A percentile compares a stretch with the other conserved stretches of the same genome.
Evolutionary conservation across 495 filamentous ascomycete genomes (phyloP).

Genomic region (Aspergillus kassunensis): DNA sequence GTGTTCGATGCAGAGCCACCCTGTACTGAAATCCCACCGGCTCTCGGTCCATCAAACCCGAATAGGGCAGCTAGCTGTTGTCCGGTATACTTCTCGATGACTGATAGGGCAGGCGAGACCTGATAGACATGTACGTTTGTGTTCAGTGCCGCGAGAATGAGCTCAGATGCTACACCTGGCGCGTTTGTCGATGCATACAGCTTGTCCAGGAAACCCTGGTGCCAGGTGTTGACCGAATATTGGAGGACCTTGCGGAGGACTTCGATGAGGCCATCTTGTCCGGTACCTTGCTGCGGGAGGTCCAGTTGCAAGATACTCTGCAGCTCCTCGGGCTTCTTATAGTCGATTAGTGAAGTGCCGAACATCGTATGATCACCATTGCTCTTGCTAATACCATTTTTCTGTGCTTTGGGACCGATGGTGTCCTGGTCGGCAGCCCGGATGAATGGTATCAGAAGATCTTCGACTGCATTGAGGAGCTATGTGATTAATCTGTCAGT

Average conservation of each 20-base stretch:
- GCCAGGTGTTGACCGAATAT: constrained; percentile 94
- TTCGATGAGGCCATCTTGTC: constrained; percentile 66
- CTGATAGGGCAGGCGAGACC: constrained; percentile 81
- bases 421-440: constrained; percentile 64
- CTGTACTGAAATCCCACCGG: constrained; percentile 83
- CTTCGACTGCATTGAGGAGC: constrained; percentile 70
- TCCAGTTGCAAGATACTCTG: constrained; percentile 58
- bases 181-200: constrained; percentile 83
- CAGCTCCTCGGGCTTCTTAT: constrained; percentile 67
- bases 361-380: constrained; percentile 41
- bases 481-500: constrained; percentile 25
- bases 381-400: constrained; percentile 37
- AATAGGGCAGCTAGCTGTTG: constrained; percentile 68
- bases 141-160: constrained; percentile 78
- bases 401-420: constrained; percentile 43
- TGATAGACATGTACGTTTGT: constrained; percentile 88
- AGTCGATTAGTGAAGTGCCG: constrained; percentile 63
- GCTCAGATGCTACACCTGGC: constrained; percentile 76
- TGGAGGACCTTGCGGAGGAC: constrained; percentile 63
- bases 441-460: constrained; percentile 75
- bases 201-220: constrained; percentile 92
- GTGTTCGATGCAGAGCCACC: constrained; percentile 84
- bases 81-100: constrained; percentile 79
- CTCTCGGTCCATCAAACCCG: constrained; percentile 65
- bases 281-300: constrained; percentile 61